Percentiles rank a stretch among this genome's conserved stretches.
Evolutionary conservation across 768 basidiomycete genomes (phyloP).

Genomic region (Trametes cubensis): DNA sequence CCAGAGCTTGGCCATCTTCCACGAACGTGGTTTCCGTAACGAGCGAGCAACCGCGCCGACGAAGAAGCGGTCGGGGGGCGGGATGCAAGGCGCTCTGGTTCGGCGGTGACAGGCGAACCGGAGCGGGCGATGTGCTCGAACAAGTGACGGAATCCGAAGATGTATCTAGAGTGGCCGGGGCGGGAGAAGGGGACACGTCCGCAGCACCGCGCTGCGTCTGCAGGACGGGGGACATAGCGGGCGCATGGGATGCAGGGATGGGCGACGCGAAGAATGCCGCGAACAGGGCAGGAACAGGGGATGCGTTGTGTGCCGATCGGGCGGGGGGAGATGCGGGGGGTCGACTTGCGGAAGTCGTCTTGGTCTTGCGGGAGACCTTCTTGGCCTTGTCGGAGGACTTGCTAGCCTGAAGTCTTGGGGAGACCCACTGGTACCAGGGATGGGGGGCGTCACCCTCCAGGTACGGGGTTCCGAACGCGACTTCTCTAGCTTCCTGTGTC

Average conservation of each 20-base stretch:
- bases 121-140: not conserved
- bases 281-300: constrained; percentile 1
- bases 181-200: not conserved
- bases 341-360: not conserved
- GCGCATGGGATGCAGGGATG: not conserved
- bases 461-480: constrained; percentile 7
- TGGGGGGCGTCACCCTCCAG: constrained; percentile 4
- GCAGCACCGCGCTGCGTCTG: not conserved
- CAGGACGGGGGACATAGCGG: constrained; percentile 2
- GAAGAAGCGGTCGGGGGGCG: not conserved
- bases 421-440: constrained; percentile 16
- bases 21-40: not conserved
- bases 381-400: not conserved
- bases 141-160: not conserved
- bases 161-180: not conserved
- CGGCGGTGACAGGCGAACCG: not conserved
- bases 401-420: not conserved
- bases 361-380: not conserved
- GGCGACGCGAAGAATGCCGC: constrained; percentile 9
- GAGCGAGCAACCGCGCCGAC: not conserved
- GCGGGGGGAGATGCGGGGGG: constrained; percentile 1
- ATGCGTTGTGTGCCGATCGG: not conserved
- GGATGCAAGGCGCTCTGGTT: not conserved
- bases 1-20: constrained; percentile 2
- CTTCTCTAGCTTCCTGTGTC: not conserved